phyloP scores from a whole-genome alignment of 805 yeast species.

The Wickerhamomyces queroliae region DNA sequence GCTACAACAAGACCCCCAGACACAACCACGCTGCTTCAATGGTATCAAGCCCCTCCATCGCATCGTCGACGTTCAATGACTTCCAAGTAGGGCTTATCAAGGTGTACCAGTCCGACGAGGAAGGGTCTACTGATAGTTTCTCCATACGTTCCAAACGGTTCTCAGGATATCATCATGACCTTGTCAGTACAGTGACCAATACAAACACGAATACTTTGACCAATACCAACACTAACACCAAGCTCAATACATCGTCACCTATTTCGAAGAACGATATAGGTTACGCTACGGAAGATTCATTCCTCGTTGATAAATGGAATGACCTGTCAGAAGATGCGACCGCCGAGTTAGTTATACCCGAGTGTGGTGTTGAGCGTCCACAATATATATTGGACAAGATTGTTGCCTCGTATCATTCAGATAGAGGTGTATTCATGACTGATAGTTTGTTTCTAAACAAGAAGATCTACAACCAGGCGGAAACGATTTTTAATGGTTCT shows the following conservation, averaged over 20 bases:
- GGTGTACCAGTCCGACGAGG: slow-evolving; percentile 14
- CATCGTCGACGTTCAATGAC: slow-evolving; percentile 6
- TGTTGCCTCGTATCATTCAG: slow-evolving; percentile 13
- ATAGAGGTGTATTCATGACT: slow-evolving; percentile 13
- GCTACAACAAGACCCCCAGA: neutral
- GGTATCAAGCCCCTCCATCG: slow-evolving; percentile 5
- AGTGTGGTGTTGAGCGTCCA: slow-evolving; percentile 6
- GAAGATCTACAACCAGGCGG: slow-evolving; percentile 8
- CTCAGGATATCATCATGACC: too few relatives aligned
- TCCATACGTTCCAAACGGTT: slow-evolving; percentile 5
- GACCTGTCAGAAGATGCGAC: slow-evolving; percentile 1
- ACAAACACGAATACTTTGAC: too few relatives aligned
- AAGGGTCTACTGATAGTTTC: slow-evolving; percentile 15
- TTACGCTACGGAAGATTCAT: neutral
- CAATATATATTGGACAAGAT: slow-evolving; percentile 10
- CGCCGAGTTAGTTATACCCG: slow-evolving; percentile 3
- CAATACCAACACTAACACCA: neutral
- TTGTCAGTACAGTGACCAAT: too few relatives aligned
- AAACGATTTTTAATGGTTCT: slow-evolving; percentile 13
- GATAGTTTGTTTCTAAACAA: slow-evolving; percentile 12
- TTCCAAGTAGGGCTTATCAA: slow-evolving; percentile 16
- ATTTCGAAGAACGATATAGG: too few relatives aligned
- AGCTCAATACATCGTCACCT: neutral
- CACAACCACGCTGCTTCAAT: neutral
- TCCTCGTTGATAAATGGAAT: neutral